phyloP scores from a whole-genome alignment of 208 protist species.

The Crithidia thermophila region DNA sequence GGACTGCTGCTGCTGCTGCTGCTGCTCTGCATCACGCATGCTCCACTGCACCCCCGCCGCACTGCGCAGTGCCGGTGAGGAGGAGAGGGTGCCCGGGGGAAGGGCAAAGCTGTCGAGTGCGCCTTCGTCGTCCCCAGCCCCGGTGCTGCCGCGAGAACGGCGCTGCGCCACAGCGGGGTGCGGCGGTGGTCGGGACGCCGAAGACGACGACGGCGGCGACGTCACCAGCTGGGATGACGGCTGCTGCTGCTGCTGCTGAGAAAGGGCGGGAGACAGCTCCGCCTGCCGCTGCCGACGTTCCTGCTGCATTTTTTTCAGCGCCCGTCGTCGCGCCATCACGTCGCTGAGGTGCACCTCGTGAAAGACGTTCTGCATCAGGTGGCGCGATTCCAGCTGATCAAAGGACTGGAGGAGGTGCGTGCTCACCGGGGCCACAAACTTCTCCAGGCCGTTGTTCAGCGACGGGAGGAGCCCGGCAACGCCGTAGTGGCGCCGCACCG shows the following conservation, averaged over 20 bases:
- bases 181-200: not conserved
- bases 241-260: not conserved
- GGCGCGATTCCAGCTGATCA: constrained; percentile 28
- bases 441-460: constrained; percentile 25
- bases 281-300: not conserved
- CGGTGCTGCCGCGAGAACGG: not conserved
- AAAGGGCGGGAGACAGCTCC: no score
- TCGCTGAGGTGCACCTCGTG: constrained; percentile 34
- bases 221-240: not conserved
- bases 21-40: constrained; percentile 22
- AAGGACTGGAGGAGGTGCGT: constrained; percentile 22
- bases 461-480: not conserved
- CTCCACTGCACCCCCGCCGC: constrained; percentile 13
- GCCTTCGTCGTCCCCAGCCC: not conserved
- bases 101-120: constrained; percentile 19
- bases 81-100: constrained; percentile 22
- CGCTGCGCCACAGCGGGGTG: not conserved
- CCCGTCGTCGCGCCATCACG: constrained; percentile 21
- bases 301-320: no score
- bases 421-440: constrained; percentile 26
- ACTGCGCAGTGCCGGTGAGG: constrained; percentile 14
- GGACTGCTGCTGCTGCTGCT: constrained; percentile 10
- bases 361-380: constrained; percentile 31
- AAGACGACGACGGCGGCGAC: not conserved
- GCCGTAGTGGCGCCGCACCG: constrained; percentile 2